Evolutionary conservation across 2,329 filamentous ascomycete genomes (phyloP).

Genomic region (Fusarium mexicanum): DNA sequence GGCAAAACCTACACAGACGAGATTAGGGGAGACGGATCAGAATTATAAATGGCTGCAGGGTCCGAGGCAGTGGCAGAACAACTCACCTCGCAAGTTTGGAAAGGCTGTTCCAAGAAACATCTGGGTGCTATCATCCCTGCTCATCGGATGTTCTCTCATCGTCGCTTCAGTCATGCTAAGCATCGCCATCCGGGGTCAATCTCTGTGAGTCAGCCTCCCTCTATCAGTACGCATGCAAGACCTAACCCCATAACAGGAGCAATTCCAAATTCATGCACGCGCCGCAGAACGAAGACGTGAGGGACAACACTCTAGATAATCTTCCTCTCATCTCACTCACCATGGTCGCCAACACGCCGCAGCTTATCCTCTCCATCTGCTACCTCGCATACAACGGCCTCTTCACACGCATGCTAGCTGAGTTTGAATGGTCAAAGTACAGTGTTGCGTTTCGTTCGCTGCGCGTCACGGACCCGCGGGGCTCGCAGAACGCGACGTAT

Average conservation of each 20-base stretch:
- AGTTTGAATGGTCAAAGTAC: constrained; percentile 30
- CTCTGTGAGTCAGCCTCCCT: not conserved
- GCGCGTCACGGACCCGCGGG: constrained; percentile 26
- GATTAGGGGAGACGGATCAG: not conserved
- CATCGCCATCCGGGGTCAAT: not conserved
- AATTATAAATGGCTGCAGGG: constrained; percentile 2
- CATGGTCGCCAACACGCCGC: constrained; percentile 24
- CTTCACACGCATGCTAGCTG: constrained; percentile 32
- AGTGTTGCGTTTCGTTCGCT: constrained; percentile 15
- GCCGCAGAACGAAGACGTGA: constrained; percentile 2
- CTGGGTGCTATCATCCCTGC: constrained; percentile 17
- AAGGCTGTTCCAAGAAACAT: constrained; percentile 18
- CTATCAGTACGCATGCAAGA: rapidly evolving
- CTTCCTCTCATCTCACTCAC: not conserved
- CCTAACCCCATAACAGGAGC: not conserved
- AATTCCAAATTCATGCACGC: constrained; percentile 6
- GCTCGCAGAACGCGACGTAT: constrained; percentile 29
- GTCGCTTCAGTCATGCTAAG: constrained; percentile 10
- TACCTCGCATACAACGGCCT: constrained; percentile 27
- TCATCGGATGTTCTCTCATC: constrained; percentile 16
- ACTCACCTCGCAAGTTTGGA: not conserved
- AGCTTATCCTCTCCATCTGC: constrained; percentile 24
- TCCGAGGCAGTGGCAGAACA: constrained; percentile 9
- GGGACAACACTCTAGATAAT: rapidly evolving
- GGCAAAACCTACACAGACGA: not conserved